These are phyloP conservation scores for Cetraspora pellucida DNA, from an alignment of 192 early-diverging fungal genomes.

Conservation along the genomic window DNA sequence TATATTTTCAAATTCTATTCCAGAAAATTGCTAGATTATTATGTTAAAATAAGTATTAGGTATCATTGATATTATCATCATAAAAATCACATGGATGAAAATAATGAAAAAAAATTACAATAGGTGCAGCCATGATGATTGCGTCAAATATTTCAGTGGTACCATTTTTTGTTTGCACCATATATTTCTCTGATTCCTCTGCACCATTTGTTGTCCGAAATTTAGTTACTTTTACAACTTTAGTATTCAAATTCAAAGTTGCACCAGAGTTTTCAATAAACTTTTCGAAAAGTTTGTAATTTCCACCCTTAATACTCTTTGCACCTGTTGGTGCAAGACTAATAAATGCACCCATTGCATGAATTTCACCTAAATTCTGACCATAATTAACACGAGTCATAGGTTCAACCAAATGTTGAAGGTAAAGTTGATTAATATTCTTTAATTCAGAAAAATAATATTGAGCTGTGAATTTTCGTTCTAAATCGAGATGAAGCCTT, in stretches of 20 bases:
- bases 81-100: background rate
- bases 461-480: constrained; percentile 38
- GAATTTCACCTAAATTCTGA: constrained; percentile 57
- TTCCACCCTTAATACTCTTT: constrained; percentile 55
- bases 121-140: constrained; percentile 63
- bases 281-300: constrained; percentile 63
- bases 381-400: constrained; percentile 68
- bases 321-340: constrained; percentile 54
- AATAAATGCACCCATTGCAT: constrained; percentile 61
- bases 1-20: constrained; percentile 46
- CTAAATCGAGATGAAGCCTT: constrained; percentile 35
- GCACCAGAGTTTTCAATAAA: constrained; percentile 51
- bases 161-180: constrained; percentile 41
- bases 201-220: constrained; percentile 21
- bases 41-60: background rate
- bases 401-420: constrained; percentile 57
- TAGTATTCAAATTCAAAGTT: constrained; percentile 49
- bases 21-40: constrained; percentile 37
- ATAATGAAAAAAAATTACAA: constrained; percentile 40
- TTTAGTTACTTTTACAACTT: constrained; percentile 41
- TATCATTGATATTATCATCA: background rate
- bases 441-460: constrained; percentile 42
- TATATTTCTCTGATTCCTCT: constrained; percentile 31
- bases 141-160: constrained; percentile 54
- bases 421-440: constrained; percentile 43